Evolutionary conservation across 495 filamentous ascomycete genomes (phyloP), one percentile per base, ranked within the genome.

Genomic region (Pyrenopolyporus hunteri): DNA sequence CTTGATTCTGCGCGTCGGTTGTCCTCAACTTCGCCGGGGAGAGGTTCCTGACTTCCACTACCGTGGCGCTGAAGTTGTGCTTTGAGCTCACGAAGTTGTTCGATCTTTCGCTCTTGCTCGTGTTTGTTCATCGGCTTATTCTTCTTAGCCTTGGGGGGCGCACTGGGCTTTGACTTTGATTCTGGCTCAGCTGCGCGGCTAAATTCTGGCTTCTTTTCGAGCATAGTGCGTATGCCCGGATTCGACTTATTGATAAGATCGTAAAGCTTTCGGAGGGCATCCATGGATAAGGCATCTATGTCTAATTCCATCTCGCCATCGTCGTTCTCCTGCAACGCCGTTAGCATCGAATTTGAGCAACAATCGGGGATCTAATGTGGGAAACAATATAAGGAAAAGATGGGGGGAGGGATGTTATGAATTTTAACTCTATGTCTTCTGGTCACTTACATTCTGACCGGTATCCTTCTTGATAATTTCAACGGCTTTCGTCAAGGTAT

Each of bases 111-210:
- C 70, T 97, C 92, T 74, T 98, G 94, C 75, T 98, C 93, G 16
- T 76, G 79, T 73, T 92, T 93, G 78, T 89, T 93, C 94, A 98
- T 98, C 0, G 94, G 94, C 81, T 97, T 98, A 77, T 98, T 97
- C 82, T 98, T 98, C 80, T 96, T 97, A 11, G 88, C 83, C 74
- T 90, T 91, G 10, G 68, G 64, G n/a, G 67, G 80, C 49, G 66
- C 76, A 39, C 63, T 56, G 9, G 58, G 42, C 54, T 49, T 63
- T 4, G 54, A 13, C 29, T 74, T 65, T 0, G 69, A 68, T 11
- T 72, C 66, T 0, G 63, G 47, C 2, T 68, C 68, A 20, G 52
- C 46, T n/a, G 57, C 47, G 45, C 63, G 57, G 20, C 70, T 69
- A 57, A 76, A 73, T 60, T 83, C 76, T 28, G 72, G 71, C 57